Base-by-base conservation (phyloP, 352 stramenopile genomes). In the Phytophthora pluvialis region DNA sequence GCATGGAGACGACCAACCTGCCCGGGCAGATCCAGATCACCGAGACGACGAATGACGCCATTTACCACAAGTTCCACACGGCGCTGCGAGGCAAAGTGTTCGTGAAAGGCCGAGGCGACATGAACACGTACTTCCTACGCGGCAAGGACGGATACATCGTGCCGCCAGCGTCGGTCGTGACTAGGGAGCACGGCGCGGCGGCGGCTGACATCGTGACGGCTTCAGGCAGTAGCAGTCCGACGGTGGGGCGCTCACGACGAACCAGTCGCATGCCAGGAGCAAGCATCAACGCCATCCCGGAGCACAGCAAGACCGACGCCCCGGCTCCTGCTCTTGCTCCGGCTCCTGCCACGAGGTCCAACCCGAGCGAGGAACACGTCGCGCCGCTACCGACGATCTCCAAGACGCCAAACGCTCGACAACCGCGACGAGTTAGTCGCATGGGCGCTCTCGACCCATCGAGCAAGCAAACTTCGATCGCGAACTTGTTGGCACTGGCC, bases 1-100 rank as follows among this genome's bases (percentile, higher is more conserved):
- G 86, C 1, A 96, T 96, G 87, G 81, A 95, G 59, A 93, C 82
- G 5, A 93, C 87, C 9, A 94, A 94, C 47, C 53, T 93, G 18
- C 77, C 83, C 0, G 83, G 86, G 0, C 81, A 90, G 39, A 96
- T 96, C 33, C 88, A 96, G 55, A 88, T 94, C 58, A 93, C 83
- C 1, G 77, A 89, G 50, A 68, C 79, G 4, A 93, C 87, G 4
- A 62, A 91, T 70, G 66, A 81, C 28, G 77, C 83, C 25, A 68
- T 96, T 13, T 82, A 78, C 53, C 71, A 88, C 42, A 89, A 78
- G 28, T 95, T 92, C 57, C 72, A 82, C 53, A 91, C 85, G 8
- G 74, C 84, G 18, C 60, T 87, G 28, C 72, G 88, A 16, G 85
- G 86, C 54, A 92, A 88, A 65, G 82, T 95, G 5, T 86, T 89